Conservation (phyloP, 1,139 yeast genomes). For the Nakaseomyces kungkrabaensis region DNA sequence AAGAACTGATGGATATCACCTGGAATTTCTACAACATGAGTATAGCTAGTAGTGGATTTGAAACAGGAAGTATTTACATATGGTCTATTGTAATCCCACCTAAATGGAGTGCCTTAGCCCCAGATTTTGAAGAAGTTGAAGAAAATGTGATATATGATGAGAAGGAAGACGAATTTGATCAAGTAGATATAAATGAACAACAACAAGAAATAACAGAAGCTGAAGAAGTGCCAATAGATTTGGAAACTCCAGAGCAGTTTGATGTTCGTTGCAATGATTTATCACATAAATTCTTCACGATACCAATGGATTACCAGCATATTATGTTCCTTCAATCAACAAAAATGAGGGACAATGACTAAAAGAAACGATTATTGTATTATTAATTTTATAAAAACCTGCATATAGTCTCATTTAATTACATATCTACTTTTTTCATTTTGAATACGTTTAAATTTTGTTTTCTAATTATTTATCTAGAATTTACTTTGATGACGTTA, state of each 20-base stretch:
- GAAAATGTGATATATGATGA: slow-evolving; percentile 86
- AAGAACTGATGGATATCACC: slow-evolving; percentile 67
- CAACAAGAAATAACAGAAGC: slow-evolving; percentile 53
- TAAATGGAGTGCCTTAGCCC: slow-evolving; percentile 95
- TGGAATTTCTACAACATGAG: slow-evolving; percentile 75
- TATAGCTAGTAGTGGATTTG: slow-evolving; percentile 82
- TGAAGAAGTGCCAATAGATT: slow-evolving; percentile 63
- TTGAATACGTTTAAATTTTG: no score
- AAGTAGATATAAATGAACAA: slow-evolving; percentile 53
- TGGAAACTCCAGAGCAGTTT: slow-evolving; percentile 46
- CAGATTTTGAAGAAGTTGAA: slow-evolving; percentile 91
- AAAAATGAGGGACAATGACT: background rate
- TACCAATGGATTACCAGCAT: slow-evolving; percentile 28
- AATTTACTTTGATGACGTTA: no score
- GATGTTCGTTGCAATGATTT: slow-evolving; percentile 54
- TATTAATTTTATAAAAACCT: background rate
- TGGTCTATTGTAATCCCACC: slow-evolving; percentile 85
- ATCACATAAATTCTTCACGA: slow-evolving; percentile 16
- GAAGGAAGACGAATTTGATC: slow-evolving; percentile 86
- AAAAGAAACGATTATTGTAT: background rate
- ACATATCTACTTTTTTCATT: background rate
- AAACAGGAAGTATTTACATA: slow-evolving; percentile 69
- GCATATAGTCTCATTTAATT: background rate
- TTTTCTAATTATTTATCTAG: no score
- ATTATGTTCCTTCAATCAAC: slow-evolving; percentile 17